A percentile compares a stretch with the other conserved stretches of the same genome.
phyloP scores from a whole-genome alignment of 257 asterid species.

The Nicotiana noctiflora region DNA sequence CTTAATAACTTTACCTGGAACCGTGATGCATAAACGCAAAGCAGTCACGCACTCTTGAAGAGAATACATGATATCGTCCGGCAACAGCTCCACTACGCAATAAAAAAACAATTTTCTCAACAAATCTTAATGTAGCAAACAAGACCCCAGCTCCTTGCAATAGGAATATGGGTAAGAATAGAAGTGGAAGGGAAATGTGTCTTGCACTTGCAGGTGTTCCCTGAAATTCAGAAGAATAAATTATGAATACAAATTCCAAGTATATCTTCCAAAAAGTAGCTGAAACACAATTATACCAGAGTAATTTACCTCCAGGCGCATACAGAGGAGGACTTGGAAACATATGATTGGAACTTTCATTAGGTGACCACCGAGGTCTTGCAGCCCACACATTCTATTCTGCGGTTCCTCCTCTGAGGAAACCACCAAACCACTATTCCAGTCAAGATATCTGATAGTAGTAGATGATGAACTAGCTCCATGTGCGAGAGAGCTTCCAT shows the following conservation, averaged over 20 bases:
- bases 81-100: constrained; percentile 60
- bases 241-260: background rate
- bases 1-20: constrained; percentile 52
- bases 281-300: background rate
- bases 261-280: background rate
- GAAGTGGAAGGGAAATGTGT: constrained; percentile 59
- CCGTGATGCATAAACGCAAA: constrained; percentile 87
- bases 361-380: constrained; percentile 93
- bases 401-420: constrained; percentile 58
- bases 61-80: constrained; percentile 52
- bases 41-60: constrained; percentile 65
- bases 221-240: constrained; percentile 37
- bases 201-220: constrained; percentile 78
- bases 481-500: constrained; percentile 46
- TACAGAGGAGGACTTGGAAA: constrained; percentile 90
- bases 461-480: constrained; percentile 79
- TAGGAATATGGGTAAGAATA: constrained; percentile 81
- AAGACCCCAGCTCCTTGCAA: constrained; percentile 83
- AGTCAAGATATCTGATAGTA: constrained; percentile 57
- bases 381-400: constrained; percentile 65
- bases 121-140: constrained; percentile 52
- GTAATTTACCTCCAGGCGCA: constrained; percentile 78
- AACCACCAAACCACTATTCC: constrained; percentile 71
- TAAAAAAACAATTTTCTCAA: constrained; percentile 61
- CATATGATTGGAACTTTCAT: constrained; percentile 81